phyloP scores from a whole-genome alignment of 2,329 filamentous ascomycete genomes.

The Fusarium sp. region DNA sequence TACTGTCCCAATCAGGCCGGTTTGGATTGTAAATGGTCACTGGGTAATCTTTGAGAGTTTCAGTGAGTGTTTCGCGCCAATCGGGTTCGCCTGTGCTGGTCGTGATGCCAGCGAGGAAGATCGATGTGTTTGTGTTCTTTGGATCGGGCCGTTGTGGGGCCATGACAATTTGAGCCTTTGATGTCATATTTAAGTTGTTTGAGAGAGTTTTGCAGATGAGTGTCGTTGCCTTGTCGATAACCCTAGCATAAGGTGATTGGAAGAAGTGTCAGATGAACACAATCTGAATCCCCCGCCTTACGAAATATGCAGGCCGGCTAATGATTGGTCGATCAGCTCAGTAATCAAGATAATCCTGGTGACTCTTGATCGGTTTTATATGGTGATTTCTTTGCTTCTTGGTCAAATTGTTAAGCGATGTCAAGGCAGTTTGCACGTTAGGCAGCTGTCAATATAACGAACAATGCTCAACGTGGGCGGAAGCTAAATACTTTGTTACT shows the following conservation, averaged over 20 bases:
- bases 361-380: no score
- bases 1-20: slow-evolving; percentile 69
- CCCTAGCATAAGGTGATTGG: not conserved
- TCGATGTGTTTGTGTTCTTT: slow-evolving; percentile 34
- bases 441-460: no score
- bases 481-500: no score
- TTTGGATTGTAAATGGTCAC: slow-evolving; percentile 72
- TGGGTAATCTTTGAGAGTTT: slow-evolving; percentile 59
- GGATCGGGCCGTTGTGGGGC: slow-evolving; percentile 11
- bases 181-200: slow-evolving; percentile 2
- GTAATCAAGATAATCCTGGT: no score
- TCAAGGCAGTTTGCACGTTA: no score
- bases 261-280: not conserved
- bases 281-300: no score
- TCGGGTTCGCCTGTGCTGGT: slow-evolving; percentile 57
- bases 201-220: not conserved
- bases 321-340: no score
- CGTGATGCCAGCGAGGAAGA: slow-evolving; percentile 74
- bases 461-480: no score
- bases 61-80: slow-evolving; percentile 66
- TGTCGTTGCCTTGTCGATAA: not conserved
- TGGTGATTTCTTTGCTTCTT: no score
- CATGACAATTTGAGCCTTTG: slow-evolving; percentile 8
- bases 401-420: no score
- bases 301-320: no score